Conservation (phyloP, 2,329 filamentous ascomycete species). For the Atkinsonella texensis region DNA sequence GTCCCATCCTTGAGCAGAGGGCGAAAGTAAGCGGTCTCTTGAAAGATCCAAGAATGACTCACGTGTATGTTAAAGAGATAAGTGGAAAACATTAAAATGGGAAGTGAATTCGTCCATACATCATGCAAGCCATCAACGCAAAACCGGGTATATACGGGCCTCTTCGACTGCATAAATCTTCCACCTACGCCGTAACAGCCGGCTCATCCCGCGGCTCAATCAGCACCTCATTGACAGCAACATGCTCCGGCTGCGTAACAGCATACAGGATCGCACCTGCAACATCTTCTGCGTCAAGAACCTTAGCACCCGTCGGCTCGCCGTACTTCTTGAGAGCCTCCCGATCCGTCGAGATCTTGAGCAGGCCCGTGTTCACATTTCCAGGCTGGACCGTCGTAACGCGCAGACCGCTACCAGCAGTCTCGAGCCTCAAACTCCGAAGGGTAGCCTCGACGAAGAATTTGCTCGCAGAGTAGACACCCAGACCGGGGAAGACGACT, state of each 20-base stretch:
- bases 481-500: conserved; percentile 70
- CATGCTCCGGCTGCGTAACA: conserved; percentile 60
- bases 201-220: conserved; percentile 70
- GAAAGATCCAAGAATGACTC: too few species aligned
- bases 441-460: conserved; percentile 77
- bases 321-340: conserved; percentile 73
- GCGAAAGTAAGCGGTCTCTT: too few species aligned
- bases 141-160: too few species aligned
- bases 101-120: too few species aligned
- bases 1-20: too few species aligned
- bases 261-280: conserved; percentile 64
- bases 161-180: too few species aligned
- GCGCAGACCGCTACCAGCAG: conserved; percentile 57
- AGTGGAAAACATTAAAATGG: too few species aligned
- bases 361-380: conserved; percentile 60
- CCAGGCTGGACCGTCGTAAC: conserved; percentile 69
- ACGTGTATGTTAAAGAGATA: too few species aligned
- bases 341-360: conserved; percentile 62
- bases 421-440: conserved; percentile 65
- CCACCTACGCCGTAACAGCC: not conserved
- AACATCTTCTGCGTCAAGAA: conserved; percentile 62
- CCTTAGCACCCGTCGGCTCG: conserved; percentile 61
- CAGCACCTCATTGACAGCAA: conserved; percentile 68
- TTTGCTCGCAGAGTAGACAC: conserved; percentile 73
- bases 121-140: too few species aligned